Conservation (phyloP, 805 yeast genomes). For the Cyberlindnera maritima region DNA sequence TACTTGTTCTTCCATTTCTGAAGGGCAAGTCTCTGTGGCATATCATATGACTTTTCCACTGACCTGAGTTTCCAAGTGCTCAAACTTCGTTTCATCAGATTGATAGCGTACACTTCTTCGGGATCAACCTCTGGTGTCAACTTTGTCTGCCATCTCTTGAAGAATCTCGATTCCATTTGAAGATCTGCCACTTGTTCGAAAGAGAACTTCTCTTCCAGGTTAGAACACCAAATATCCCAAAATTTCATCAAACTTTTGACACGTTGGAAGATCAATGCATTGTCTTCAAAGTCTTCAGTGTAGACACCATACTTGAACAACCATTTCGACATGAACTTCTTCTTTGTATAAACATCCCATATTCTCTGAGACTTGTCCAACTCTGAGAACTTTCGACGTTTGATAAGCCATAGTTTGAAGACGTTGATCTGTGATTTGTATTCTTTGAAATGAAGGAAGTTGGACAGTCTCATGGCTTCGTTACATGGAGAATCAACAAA, state of each 20-base stretch:
- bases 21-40: background rate
- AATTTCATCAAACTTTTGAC: constrained; percentile 15
- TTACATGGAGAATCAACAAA: constrained; percentile 23
- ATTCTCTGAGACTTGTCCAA: constrained; percentile 14
- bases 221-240: constrained; percentile 24
- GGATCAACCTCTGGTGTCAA: constrained; percentile 3
- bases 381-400: constrained; percentile 18
- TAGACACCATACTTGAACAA: constrained; percentile 11
- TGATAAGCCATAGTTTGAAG: constrained; percentile 23
- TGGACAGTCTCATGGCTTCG: constrained; percentile 27
- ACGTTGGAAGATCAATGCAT: constrained; percentile 20
- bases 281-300: constrained; percentile 18
- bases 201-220: constrained; percentile 8
- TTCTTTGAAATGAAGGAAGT: constrained; percentile 18
- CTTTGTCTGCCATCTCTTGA: constrained; percentile 18
- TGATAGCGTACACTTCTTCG: constrained; percentile 5
- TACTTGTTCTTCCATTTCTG: constrained; percentile 14
- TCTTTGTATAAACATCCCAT: constrained; percentile 19
- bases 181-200: constrained; percentile 15
- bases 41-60: background rate
- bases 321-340: constrained; percentile 17
- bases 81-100: constrained; percentile 3
- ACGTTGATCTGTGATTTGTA: constrained; percentile 1
- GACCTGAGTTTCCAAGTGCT: constrained; percentile 15
- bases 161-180: constrained; percentile 13